Evolutionary conservation across 495 filamentous ascomycete genomes (phyloP), one percentile per base, ranked within the genome.

Genomic region (Filosporella fistucella): DNA sequence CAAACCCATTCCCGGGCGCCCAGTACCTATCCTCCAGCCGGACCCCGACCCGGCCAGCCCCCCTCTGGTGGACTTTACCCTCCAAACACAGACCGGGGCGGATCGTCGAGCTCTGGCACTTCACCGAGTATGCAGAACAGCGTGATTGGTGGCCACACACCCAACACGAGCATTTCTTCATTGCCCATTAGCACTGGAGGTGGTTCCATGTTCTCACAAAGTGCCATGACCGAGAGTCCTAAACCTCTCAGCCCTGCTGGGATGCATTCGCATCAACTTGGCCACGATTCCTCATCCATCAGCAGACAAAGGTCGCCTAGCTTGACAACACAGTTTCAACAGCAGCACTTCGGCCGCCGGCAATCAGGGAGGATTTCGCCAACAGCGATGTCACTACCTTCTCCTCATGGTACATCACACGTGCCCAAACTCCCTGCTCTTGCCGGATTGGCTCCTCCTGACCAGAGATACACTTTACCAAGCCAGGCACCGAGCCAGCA

Each of bases 181-280:
- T 56, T 73, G 50, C 66, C 69, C 13, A 49, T 74, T 14, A 71
- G 67, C 63, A 54, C 72, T 63, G 60, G 67, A 55, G 63, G 71
- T 35, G 57, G 76, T 4, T 78, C 85, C 6, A 74, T 88, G 44
- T 91, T 85, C 62, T 73, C 82, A 13, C 81, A 87, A 48, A 71
- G 68, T 43, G 73, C 75, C 46, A 86, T 94, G 75, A 90, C 84
- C 3, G 90, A 95, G 60, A 91, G 85, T 53, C 88, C 89, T 0
- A 91, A 87, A 59, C 87, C 90, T 3, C 69, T 95, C 25, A 95
- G 89, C 26, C 90, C 90, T 54, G 46, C 40, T 24, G 78, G 78
- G 16, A 65, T 75, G 33, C 77, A 81, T 38, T 70, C 77, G 22
- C 76, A 81, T 49, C 77, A 83, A 52, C 66, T 77, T 6, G 71